Percentiles rank a stretch among this genome's conserved stretches.
phyloP scores from a whole-genome alignment of 2,329 filamentous ascomycete species.

The Byssothecium circinans region DNA sequence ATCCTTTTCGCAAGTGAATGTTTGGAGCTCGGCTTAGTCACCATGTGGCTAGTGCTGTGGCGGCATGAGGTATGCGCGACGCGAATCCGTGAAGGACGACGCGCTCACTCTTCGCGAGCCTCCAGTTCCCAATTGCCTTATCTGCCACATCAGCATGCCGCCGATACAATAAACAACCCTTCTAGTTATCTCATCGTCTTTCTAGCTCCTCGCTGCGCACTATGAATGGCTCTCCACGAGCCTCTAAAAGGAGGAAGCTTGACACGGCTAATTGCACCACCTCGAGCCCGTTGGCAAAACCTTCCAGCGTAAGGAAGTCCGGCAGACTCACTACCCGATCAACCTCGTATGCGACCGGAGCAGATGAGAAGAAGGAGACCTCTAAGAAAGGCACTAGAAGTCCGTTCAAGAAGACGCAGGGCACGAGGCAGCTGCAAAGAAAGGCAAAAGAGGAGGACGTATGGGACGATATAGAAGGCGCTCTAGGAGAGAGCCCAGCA shows the following conservation, averaged over 20 bases:
- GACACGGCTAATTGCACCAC: conserved; percentile 28
- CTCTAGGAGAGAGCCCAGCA: conserved; percentile 31
- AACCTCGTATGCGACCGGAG: conserved; percentile 15
- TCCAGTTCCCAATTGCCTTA: conserved; percentile 2
- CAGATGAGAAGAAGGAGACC: conserved; percentile 8
- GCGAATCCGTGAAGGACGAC: conserved; percentile 15
- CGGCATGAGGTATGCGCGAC: conserved; percentile 16
- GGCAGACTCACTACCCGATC: conserved; percentile 23
- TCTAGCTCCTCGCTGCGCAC: not conserved
- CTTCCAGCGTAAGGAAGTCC: conserved; percentile 24
- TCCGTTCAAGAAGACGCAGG: not conserved
- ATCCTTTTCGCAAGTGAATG: too few relatives aligned
- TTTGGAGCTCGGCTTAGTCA: not conserved
- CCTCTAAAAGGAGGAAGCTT: conserved; percentile 42
- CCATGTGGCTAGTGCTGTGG: conserved; percentile 9
- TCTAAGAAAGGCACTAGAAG: conserved; percentile 14
- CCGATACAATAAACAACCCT: too few relatives aligned
- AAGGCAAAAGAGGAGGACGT: conserved; percentile 36
- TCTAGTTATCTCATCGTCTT: too few relatives aligned
- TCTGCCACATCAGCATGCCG: too few relatives aligned
- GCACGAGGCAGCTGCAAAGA: not conserved
- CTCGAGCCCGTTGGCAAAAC: conserved; percentile 23
- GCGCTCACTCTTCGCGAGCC: conserved; percentile 12
- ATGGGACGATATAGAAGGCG: conserved; percentile 50
- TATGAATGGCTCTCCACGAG: conserved; percentile 41